These are phyloP conservation scores for Metarhizium rileyi DNA, from an alignment of 2,329 filamentous ascomycete species.

Conservation along the genomic window DNA sequence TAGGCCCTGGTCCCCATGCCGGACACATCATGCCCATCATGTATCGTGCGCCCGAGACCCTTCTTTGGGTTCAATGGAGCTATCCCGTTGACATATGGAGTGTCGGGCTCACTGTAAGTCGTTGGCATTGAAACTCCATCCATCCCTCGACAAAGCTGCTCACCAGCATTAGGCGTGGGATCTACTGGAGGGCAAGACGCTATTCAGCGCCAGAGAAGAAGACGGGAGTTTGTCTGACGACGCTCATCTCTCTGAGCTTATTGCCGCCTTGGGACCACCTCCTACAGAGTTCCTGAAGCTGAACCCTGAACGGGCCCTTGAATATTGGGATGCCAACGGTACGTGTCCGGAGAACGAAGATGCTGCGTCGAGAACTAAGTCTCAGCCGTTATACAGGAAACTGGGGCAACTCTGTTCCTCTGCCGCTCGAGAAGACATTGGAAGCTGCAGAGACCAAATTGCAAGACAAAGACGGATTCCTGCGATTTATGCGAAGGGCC, in stretches of 20 bases:
- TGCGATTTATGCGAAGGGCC: slow-evolving; percentile 14
- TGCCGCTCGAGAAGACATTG: slow-evolving; percentile 11
- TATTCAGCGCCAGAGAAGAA: slow-evolving; percentile 14
- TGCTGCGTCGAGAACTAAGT: no score
- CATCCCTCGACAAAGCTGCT: no score
- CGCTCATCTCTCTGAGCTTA: slow-evolving; percentile 15
- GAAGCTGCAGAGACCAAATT: slow-evolving; percentile 13
- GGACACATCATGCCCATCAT: slow-evolving; percentile 19
- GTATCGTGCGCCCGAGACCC: slow-evolving; percentile 15
- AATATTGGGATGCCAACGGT: slow-evolving; percentile 17
- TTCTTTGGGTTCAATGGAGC: slow-evolving; percentile 15
- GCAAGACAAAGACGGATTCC: slow-evolving; percentile 10
- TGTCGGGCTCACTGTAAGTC: slow-evolving; percentile 15
- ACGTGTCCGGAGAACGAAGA: no score
- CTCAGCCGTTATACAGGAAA: slow-evolving; percentile 9
- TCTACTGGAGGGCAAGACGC: slow-evolving; percentile 10
- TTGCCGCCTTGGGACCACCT: slow-evolving; percentile 15
- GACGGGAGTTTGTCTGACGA: slow-evolving; percentile 14
- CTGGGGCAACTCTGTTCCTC: slow-evolving; percentile 13
- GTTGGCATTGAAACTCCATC: not conserved
- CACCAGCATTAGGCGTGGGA: slow-evolving; percentile 14
- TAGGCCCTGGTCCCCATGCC: slow-evolving; percentile 11
- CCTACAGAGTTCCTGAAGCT: slow-evolving; percentile 11
- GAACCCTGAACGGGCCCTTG: slow-evolving; percentile 7
- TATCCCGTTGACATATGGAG: slow-evolving; percentile 20